Conservation (phyloP, 352 stramenopile species). For the Phytophthora foliorum region DNA sequence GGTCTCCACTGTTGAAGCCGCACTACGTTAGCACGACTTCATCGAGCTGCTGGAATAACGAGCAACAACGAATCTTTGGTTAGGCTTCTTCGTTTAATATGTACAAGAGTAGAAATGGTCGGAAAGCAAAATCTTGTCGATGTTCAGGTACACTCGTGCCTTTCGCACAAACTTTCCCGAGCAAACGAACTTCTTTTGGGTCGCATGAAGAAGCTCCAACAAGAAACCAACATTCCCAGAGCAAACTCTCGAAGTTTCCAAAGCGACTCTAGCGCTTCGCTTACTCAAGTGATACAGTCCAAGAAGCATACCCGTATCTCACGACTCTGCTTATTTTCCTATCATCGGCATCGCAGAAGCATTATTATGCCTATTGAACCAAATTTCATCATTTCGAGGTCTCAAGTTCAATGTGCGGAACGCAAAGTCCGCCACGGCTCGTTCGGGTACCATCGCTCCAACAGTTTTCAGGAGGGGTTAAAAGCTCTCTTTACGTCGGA, state of each 20-base stretch:
- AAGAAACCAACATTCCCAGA: neutral
- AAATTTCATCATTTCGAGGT: neutral
- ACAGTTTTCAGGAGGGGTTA: constrained; percentile 21
- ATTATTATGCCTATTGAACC: neutral
- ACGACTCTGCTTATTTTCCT: neutral
- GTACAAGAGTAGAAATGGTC: constrained; percentile 6
- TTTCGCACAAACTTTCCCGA: constrained; percentile 2
- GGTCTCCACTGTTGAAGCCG: constrained; percentile 17
- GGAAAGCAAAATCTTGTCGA: constrained; percentile 12
- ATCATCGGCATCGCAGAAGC: neutral
- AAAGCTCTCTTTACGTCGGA: constrained; percentile 39
- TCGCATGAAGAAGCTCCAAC: neutral
- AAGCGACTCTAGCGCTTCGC: neutral
- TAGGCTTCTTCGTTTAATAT: constrained; percentile 13
- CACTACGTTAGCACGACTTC: constrained; percentile 5
- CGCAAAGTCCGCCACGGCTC: constrained; percentile 1
- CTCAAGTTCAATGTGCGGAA: neutral
- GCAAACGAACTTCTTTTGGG: neutral
- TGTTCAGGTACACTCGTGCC: constrained; percentile 17
- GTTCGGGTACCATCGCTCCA: constrained; percentile 12
- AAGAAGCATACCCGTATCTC: neutral
- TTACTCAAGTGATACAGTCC: neutral
- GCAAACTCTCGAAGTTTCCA: neutral
- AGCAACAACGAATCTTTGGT: constrained; percentile 6
- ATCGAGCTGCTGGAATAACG: constrained; percentile 4